Evolutionary conservation across 768 basidiomycete genomes (phyloP).

Genomic region (Mrakia frigida): DNA sequence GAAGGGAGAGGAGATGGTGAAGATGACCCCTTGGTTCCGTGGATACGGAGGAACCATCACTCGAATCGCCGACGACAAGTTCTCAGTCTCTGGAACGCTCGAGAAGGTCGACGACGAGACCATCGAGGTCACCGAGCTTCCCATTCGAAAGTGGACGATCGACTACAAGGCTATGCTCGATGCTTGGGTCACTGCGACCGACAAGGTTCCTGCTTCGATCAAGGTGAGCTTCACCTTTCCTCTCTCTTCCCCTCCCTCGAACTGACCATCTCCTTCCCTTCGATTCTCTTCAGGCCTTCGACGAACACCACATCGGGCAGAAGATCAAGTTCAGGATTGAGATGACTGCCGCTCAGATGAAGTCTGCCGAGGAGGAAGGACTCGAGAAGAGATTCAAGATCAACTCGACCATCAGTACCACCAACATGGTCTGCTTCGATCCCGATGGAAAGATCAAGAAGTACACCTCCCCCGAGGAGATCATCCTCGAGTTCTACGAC

Average conservation of each 20-base stretch:
- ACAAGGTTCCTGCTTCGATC: constrained; percentile 72
- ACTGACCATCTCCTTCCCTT: not conserved
- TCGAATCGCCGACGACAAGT: constrained; percentile 52
- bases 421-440: constrained; percentile 99
- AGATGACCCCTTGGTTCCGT: constrained; percentile 96
- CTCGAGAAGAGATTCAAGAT: constrained; percentile 88
- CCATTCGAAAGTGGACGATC: constrained; percentile 92
- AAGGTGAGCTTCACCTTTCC: constrained; percentile 54
- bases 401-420: constrained; percentile 71
- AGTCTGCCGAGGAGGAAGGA: constrained; percentile 84
- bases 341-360: constrained; percentile 71
- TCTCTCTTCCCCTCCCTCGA: not conserved
- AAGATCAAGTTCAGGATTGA: constrained; percentile 82
- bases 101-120: constrained; percentile 79
- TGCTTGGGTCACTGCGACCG: constrained; percentile 64
- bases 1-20: constrained; percentile 70
- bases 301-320: constrained; percentile 89
- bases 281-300: constrained; percentile 69
- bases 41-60: constrained; percentile 56
- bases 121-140: constrained; percentile 89
- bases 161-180: constrained; percentile 89
- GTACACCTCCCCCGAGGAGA: constrained; percentile 82
- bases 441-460: constrained; percentile 92
- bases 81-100: constrained; percentile 68
- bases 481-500: constrained; percentile 88